These are phyloP conservation scores for Populus pruinosa DNA, from an alignment of 345 rosid genomes.

Conservation along the genomic window DNA sequence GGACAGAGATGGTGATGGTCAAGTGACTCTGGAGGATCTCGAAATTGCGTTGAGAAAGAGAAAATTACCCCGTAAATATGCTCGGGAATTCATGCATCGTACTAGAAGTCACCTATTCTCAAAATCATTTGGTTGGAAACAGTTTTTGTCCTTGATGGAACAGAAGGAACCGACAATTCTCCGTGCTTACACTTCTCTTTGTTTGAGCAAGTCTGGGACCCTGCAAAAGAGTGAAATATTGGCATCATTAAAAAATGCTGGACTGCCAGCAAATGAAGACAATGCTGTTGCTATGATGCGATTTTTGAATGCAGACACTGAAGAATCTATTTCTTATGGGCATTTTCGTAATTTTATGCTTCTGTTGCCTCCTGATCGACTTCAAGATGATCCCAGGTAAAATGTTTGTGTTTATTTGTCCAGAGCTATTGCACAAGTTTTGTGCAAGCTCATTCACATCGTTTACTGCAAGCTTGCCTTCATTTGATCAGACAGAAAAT, in stretches of 20 bases:
- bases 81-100: constrained; percentile 82
- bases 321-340: constrained; percentile 93
- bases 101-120: constrained; percentile 85
- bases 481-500: neutral
- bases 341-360: constrained; percentile 97
- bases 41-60: constrained; percentile 91
- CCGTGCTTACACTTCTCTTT: constrained; percentile 93
- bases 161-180: constrained; percentile 96
- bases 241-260: constrained; percentile 81
- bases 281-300: constrained; percentile 97
- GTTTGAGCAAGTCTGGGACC: constrained; percentile 92
- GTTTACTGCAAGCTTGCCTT: constrained; percentile 1
- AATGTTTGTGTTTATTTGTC: constrained; percentile 19
- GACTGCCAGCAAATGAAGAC: constrained; percentile 95
- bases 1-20: constrained; percentile 97
- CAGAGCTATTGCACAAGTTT: neutral
- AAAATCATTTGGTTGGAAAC: constrained; percentile 97
- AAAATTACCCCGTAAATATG: constrained; percentile 77
- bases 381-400: constrained; percentile 96
- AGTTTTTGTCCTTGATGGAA: constrained; percentile 95
- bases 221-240: constrained; percentile 92
- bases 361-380: constrained; percentile 81
- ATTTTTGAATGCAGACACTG: constrained; percentile 80
- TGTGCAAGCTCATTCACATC: neutral
- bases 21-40: constrained; percentile 89